A percentile compares a stretch with the other conserved stretches of the same genome.
Evolutionary conservation across 2,329 filamentous ascomycete genomes (phyloP).

Genomic region (Colletotrichum paranaense): DNA sequence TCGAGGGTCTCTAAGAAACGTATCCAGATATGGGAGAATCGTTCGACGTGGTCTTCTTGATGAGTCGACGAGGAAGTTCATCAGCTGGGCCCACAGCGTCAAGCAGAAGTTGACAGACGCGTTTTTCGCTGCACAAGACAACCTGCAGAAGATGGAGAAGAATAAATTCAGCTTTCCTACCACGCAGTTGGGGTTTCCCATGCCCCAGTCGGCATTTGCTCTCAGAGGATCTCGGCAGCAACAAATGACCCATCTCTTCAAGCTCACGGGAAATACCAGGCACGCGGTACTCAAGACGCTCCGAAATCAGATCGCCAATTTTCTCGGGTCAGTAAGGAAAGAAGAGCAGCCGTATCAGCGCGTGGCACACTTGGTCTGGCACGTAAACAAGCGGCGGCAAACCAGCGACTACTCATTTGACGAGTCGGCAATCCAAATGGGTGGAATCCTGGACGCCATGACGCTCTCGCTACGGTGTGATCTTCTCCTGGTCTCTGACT

Average conservation of each 20-base stretch:
- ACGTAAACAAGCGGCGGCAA: conserved; percentile 44
- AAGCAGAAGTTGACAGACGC: conserved; percentile 48
- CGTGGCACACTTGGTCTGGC: conserved; percentile 57
- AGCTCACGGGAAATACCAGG: background rate
- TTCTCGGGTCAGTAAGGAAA: conserved; percentile 44
- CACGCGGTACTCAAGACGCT: background rate
- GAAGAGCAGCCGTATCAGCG: conserved; percentile 63
- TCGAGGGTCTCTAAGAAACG: conserved; percentile 65
- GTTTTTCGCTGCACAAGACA: conserved; percentile 41
- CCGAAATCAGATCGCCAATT: conserved; percentile 36
- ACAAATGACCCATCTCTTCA: background rate
- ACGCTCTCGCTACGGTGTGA: conserved; percentile 62
- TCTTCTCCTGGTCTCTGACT: conserved; percentile 57
- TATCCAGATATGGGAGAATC: conserved; percentile 72
- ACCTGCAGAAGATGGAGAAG: background rate
- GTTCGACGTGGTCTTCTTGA: conserved; percentile 70
- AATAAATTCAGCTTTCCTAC: background rate
- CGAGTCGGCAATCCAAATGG: conserved; percentile 48
- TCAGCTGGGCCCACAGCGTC: conserved; percentile 60
- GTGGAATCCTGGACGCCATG: conserved; percentile 52
- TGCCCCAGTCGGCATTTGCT: background rate
- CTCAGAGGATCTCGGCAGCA: background rate
- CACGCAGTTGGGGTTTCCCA: background rate
- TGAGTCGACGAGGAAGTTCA: conserved; percentile 73
- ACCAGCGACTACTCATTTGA: conserved; percentile 48